Evolutionary conservation across 2,329 filamentous ascomycete genomes (phyloP).

Genomic region (Ceratocystis cubensis): DNA sequence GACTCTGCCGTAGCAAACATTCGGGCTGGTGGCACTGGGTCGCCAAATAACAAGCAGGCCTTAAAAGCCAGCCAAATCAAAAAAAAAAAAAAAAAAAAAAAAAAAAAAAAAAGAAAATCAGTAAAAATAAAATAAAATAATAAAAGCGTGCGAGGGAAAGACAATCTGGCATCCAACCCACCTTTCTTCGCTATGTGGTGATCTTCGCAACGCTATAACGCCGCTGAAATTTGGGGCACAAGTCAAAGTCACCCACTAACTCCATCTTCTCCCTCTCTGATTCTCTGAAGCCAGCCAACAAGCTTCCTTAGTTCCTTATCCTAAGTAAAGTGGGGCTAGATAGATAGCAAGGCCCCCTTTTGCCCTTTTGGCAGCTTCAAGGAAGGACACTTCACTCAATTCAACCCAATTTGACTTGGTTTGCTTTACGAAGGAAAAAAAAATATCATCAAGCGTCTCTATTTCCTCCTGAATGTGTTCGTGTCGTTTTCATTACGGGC

Average conservation of each 20-base stretch:
- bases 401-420: conserved; percentile 9
- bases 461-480: conserved; percentile 18
- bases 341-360: conserved; percentile 12
- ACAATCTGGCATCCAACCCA: background rate
- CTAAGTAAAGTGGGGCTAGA: conserved; percentile 13
- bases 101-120: no score
- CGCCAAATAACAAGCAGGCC: background rate
- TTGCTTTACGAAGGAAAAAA: conserved; percentile 1
- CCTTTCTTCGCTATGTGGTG: background rate
- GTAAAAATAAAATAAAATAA: no score
- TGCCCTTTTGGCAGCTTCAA: conserved; percentile 14
- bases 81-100: no score
- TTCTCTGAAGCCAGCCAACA: background rate
- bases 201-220: background rate
- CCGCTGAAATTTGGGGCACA: background rate
- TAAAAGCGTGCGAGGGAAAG: no score
- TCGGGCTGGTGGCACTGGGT: background rate
- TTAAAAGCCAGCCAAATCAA: background rate
- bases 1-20: background rate
- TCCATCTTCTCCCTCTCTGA: background rate
- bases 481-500: conserved; percentile 15
- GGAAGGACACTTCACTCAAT: conserved; percentile 18
- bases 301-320: background rate
- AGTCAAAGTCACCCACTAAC: background rate
- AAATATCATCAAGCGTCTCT: conserved; percentile 13